phyloP scores from a whole-genome alignment of 1,284 basidiomycete genomes.

The Schizopora paradoxa region DNA sequence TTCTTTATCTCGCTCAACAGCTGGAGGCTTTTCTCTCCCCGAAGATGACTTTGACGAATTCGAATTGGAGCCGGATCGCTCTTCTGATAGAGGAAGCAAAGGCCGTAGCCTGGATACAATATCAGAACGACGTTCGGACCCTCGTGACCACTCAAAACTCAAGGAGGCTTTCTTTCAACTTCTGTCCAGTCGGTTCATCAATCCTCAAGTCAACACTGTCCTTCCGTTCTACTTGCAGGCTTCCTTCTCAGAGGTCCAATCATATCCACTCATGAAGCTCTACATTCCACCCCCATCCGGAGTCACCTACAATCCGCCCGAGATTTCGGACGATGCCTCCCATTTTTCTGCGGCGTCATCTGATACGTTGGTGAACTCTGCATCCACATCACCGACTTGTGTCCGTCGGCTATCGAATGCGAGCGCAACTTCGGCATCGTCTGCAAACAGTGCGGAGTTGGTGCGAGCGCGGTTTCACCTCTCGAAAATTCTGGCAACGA shows the following conservation, averaged over 20 bases:
- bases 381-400: background rate
- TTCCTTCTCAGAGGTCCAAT: slow-evolving; percentile 49
- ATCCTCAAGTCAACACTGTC: slow-evolving; percentile 49
- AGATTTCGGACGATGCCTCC: background rate
- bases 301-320: slow-evolving; percentile 1
- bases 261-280: slow-evolving; percentile 47
- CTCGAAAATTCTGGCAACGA: slow-evolving; percentile 46
- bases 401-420: background rate
- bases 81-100: slow-evolving; percentile 3
- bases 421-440: background rate
- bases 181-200: slow-evolving; percentile 54
- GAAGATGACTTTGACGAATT: slow-evolving; percentile 1
- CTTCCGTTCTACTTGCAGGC: slow-evolving; percentile 65
- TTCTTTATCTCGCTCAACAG: slow-evolving; percentile 6
- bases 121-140: slow-evolving; percentile 11
- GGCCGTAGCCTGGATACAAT: slow-evolving; percentile 14
- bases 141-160: slow-evolving; percentile 58
- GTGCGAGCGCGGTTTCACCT: slow-evolving; percentile 60
- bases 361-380: slow-evolving; percentile 11
- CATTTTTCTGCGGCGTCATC: slow-evolving; percentile 10
- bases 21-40: background rate
- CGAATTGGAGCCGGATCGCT: background rate
- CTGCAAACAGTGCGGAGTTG: slow-evolving; percentile 23
- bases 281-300: slow-evolving; percentile 48
- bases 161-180: slow-evolving; percentile 63